Base-by-base conservation (phyloP, 345 rosid genomes). In the Gossypium longicalyx region DNA sequence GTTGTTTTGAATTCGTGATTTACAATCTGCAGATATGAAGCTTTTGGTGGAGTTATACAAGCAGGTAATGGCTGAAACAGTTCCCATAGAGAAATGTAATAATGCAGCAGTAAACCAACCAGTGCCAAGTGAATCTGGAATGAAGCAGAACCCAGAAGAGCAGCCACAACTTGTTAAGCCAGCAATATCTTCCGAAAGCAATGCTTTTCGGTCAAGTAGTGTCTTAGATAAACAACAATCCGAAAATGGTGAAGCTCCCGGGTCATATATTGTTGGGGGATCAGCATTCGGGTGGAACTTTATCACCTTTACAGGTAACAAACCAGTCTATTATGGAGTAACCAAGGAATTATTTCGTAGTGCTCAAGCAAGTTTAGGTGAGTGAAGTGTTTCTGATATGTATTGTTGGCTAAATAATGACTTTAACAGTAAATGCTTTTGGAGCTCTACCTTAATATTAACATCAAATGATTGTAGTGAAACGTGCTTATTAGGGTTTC, bases 221-320 rank as follows among this genome's bases (percentile, higher is more conserved):
- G 52, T 68, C 43, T 19, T 76, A 7, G 82, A 67, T 44, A 79
- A 78, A 77, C 88, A 11, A 57, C 85, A 58, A 66, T 45, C 86
- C 48, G 79, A 73, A 22, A 79, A 77, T 65, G 61, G 71, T 45
- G 77, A 74, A 73, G 68, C 71, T 51, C 83, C 73, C 2, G 78
- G 79, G 23, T 67, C 84, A 2, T 64, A 74, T 19, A 80, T 90
- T 41, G 85, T 89, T 17, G 99, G 98, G 88, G 66, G 66, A 1
- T 61, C 66, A 0, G 91, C 91, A 22, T 91, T 91, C 76, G 99
- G 96, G 53, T 95, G 99, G 99, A 91, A 95, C 69, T 93, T 91
- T 70, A 52, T 91, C 15, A 94, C 97, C 53, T 83, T 58, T 78
- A 56, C 84, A 1, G 85, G 93, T 65, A 67, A 71, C 9, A 76